phyloP scores from a whole-genome alignment of 2,329 filamentous ascomycete genomes.

The Beauveria sp. region DNA sequence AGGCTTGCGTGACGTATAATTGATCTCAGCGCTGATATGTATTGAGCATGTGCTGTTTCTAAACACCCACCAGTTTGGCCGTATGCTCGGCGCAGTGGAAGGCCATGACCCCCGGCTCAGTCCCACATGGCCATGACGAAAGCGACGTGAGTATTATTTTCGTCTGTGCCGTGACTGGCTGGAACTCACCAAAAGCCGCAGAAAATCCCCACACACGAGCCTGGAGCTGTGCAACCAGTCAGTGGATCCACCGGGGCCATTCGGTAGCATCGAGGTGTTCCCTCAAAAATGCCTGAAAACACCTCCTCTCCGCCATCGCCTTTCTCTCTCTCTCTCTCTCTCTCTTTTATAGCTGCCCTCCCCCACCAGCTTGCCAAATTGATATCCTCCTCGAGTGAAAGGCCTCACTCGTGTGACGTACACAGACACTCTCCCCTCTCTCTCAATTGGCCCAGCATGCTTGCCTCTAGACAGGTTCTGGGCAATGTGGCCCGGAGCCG shows the following conservation, averaged over 20 bases:
- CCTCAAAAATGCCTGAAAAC: conserved; percentile 15
- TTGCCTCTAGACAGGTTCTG: conserved; percentile 65
- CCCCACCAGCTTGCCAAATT: conserved; percentile 15
- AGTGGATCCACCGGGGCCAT: conserved; percentile 6
- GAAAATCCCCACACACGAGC: neutral
- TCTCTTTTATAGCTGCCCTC: conserved; percentile 21
- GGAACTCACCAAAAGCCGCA: neutral
- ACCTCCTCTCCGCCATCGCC: conserved; percentile 20
- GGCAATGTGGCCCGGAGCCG: conserved; percentile 56
- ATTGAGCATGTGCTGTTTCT: neutral
- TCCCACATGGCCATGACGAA: conserved; percentile 21
- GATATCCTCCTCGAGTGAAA: conserved; percentile 9
- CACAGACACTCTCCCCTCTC: conserved; percentile 24
- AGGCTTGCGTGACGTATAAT: neutral
- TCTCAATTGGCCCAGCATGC: conserved; percentile 42
- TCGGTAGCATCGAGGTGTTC: neutral
- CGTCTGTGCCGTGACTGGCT: conserved; percentile 12
- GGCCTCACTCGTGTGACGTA: conserved; percentile 10
- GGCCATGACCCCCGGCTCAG: neutral
- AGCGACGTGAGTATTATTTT: conserved; percentile 24
- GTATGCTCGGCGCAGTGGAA: conserved; percentile 9
- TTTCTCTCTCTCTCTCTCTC: conserved; percentile 14
- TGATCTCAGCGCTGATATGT: neutral
- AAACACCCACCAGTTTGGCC: neutral
- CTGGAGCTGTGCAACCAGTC: conserved; percentile 11